Evolutionary conservation across 352 stramenopile species (phyloP), one percentile per base, ranked within the genome.

Genomic region (Pythium volutum): DNA sequence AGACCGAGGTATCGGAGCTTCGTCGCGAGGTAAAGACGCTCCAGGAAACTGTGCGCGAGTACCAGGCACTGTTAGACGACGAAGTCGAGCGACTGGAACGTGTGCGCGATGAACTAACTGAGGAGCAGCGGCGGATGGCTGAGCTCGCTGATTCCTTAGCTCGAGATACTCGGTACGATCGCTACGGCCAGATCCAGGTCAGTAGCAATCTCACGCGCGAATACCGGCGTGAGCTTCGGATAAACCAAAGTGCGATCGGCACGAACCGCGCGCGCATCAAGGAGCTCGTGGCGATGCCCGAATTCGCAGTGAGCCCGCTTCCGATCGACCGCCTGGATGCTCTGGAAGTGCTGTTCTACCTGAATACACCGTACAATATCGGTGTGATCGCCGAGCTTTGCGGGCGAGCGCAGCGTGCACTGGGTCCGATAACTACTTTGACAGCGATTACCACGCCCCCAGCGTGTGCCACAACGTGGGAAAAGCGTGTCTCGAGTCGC

Each of bases 271-370:
- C 48, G 9, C 8, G 9, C 31, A 74, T 25, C 22, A 46, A 47
- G 53, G 12, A 9, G 18, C 47, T 64, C 18, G 38, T 76, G 15
- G 23, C 22, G 20, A 69, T 75, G 49, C 75, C 75, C 2, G 7
- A 41, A 4, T 78, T 70, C 38, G 27, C 80, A 6, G 61, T 69
- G 4, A 73, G 59, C 16, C 69, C 73, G 0, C 64, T 88, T 12
- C 75, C 76, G 12, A 48, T 33, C 14, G 25, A 64, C 15, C 54
- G 53, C 22, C 5, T 20, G 0, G 64, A 75, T 6, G 73, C 69
- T 0, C 49, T 77, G 16, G 58, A 74, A 43, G 53, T 78, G 7
- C 62, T 89, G 16, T 84, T 85, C 43, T 79, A 80, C 41, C 29
- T 85, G 5, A 52, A 64, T 0, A 67, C 81, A 41, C 76, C 79